Evolutionary conservation across 1,284 basidiomycete genomes (phyloP), one percentile per base, ranked within the genome.

Genomic region (Malassezia cuniculi): DNA sequence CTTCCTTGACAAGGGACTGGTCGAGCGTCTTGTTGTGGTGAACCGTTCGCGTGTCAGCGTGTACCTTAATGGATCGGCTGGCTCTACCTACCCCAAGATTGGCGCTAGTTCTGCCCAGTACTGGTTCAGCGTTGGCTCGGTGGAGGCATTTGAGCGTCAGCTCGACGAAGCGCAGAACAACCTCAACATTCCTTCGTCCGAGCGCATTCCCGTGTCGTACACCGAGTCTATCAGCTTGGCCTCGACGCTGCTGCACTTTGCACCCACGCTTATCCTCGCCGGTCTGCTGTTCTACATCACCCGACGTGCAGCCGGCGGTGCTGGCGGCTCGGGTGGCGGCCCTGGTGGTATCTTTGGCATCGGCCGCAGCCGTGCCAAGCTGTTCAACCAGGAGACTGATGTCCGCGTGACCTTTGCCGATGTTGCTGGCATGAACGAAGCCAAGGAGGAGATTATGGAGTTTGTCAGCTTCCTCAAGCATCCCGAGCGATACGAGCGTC

Each of bases 361-460:
- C 39, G 93, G 93, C 48, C 95, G 95, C 74, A 87, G 84, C 64
- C 79, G 76, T 50, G 90, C 93, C 16, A 87, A 81, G 71, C 75
- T 94, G 69, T 97, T 94, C 73, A 95, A 95, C 74, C 85, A 93
- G 72, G 90, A 99, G 64, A 86, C 82, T 27, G 84, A 90, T 43
- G 81, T 97, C 60, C 83, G 80, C 66, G 80, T 83, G 57, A 85
- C 84, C 66, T 97, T 97, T 73, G 79, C 78, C 70, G 85, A 97
- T 67, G 85, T 97, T 16, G 90, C 90, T 19, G 90, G 90, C 31
- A 95, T 95, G 89, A 90, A 99, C 71, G 90, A 99, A 71, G 90
- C 89, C 39, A 99, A 99, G 74, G 84, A 90, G 72, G 90, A 99
- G 73, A 93, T 99, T 58, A 94, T 95, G 85, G 90, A 99, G 69